Evolutionary conservation across 2,329 filamentous ascomycete species (phyloP), one percentile per base, ranked within the genome.

Genomic region (Phyllosticta paracitricarpa): DNA sequence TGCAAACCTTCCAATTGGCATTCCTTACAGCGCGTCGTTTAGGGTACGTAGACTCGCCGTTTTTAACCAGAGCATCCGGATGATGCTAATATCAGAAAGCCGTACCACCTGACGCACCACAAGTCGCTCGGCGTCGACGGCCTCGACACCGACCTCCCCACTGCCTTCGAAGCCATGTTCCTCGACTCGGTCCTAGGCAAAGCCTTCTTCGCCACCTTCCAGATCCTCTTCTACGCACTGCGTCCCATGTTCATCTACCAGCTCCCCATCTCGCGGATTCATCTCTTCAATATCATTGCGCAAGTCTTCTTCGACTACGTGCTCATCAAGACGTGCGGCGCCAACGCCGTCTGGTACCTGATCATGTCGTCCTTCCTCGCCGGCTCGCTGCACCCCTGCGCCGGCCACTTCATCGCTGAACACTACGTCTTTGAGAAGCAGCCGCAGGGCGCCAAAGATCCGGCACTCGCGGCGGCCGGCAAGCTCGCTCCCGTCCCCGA

Each of bases 161-260:
- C 94, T 19, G 85, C 89, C 56, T 76, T 97, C 57, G 94, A 99
- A 79, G 93, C 91, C 65, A 77, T 96, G 72, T 88, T 99, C 73
- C 87, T 99, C 69, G 89, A 99, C 79, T 97, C 91, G 7, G 87
- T 99, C 68, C 84, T 93, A 19, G 94, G 94, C 74, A 99, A 99
- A 78, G 88, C 94, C 66, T 99, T 99, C 81, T 99, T 99, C 83
- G 93, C 89, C 79, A 99, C 94, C 67, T 99, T 97, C 79, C 94
- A 99, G 77, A 97, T 99, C 75, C 84, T 99, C 73, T 99, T 99
- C 83, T 99, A 99, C 79, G 94, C 94, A 69, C 77, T 99, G 57
- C 89, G 94, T 17, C 94, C 94, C 64, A 96, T 97, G 88, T 87
- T 92, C 77, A 84, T 99, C 68, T 96, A 96, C 82, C 84, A 85